Percentiles rank a stretch among this genome's conserved stretches.
Conservation (phyloP, 768 basidiomycete species). For the Mycena filopes region DNA sequence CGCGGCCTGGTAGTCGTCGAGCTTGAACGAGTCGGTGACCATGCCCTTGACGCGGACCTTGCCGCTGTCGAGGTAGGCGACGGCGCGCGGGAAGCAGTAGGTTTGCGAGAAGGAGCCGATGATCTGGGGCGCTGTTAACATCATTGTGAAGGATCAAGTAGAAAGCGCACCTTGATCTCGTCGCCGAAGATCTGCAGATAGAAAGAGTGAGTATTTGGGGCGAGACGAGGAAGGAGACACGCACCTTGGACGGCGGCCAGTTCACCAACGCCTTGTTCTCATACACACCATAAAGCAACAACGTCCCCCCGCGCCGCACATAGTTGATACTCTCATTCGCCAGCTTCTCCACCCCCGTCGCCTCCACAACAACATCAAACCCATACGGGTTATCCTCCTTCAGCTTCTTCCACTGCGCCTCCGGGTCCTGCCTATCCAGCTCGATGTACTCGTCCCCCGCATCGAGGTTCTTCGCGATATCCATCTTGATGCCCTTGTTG, state of each 20-base stretch:
- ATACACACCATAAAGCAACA: conserved; percentile 93
- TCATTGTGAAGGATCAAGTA: conserved; percentile 62
- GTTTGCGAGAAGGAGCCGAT: conserved; percentile 93
- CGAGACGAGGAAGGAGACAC: conserved; percentile 40
- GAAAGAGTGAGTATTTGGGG: neutral
- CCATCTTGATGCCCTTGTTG: conserved; percentile 83
- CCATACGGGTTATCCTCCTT: conserved; percentile 81
- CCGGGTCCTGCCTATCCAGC: conserved; percentile 72
- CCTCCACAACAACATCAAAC: conserved; percentile 69
- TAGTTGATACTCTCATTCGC: conserved; percentile 93
- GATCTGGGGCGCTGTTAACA: conserved; percentile 71
- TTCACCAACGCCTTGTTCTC: conserved; percentile 85
- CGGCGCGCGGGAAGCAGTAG: conserved; percentile 92
- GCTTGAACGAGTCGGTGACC: conserved; percentile 58
- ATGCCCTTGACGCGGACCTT: conserved; percentile 83
- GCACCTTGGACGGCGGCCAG: conserved; percentile 89
- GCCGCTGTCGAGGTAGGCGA: conserved; percentile 88
- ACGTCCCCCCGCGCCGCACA: conserved; percentile 84
- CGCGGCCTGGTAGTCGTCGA: conserved; percentile 62
- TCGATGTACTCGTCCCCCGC: conserved; percentile 82
- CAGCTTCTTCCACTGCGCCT: conserved; percentile 73
- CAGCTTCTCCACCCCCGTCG: conserved; percentile 85
- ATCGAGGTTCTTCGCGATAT: conserved; percentile 74
- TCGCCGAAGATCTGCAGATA: conserved; percentile 76
- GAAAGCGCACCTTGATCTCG: conserved; percentile 59